Conservation (phyloP, 805 yeast species). For the Suhomyces sp. region DNA sequence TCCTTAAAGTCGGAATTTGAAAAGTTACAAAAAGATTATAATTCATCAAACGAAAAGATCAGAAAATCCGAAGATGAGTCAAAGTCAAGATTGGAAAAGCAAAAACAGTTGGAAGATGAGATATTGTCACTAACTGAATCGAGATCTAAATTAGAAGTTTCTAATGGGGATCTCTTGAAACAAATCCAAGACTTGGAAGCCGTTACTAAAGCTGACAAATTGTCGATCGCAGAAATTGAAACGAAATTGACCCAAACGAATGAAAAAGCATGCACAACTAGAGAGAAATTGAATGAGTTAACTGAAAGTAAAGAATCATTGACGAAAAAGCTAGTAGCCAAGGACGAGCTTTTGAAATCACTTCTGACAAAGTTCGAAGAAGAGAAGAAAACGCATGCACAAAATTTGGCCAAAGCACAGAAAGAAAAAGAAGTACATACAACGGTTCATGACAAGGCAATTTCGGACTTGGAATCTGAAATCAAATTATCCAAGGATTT, state of each 20-base stretch:
- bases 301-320: constrained; percentile 3
- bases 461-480: background rate
- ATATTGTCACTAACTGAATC: no score
- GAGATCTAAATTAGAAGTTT: background rate
- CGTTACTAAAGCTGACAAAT: background rate
- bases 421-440: background rate
- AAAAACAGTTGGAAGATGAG: background rate
- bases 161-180: background rate
- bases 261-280: no score
- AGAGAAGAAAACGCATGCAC: background rate
- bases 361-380: background rate
- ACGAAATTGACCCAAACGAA: background rate
- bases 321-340: background rate
- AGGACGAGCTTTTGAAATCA: constrained; percentile 1
- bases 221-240: background rate
- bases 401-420: background rate
- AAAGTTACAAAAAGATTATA: background rate
- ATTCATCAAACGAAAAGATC: background rate
- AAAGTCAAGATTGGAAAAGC: background rate
- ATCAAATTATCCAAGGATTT: background rate
- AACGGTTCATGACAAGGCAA: background rate
- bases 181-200: constrained; percentile 1
- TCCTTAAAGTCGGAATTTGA: no score
- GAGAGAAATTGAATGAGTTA: background rate
- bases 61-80: no score